A percentile compares a stretch with the other conserved stretches of the same genome.
These are phyloP conservation scores for Blastocystis sp. DNA, from an alignment of 352 stramenopile genomes.

Conservation along the genomic window DNA sequence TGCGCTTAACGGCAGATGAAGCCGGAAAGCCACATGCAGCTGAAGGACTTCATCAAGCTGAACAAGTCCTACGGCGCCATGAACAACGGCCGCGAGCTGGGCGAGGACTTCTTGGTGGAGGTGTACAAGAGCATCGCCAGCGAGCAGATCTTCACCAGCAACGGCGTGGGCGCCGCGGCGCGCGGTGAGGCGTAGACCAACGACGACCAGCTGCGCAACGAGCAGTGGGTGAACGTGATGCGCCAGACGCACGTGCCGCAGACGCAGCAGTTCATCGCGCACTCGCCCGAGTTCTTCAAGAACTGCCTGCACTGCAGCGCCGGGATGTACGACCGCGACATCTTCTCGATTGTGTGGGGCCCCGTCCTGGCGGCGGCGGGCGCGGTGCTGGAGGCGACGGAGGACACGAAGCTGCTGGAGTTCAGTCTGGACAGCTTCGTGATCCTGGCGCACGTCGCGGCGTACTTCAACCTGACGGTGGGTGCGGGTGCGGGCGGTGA, in stretches of 20 bases:
- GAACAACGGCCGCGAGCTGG: slow-evolving; percentile 89
- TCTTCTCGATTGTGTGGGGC: slow-evolving; percentile 64
- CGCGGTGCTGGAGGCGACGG: slow-evolving; percentile 46
- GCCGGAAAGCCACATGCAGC: slow-evolving; percentile 71
- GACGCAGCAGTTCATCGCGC: slow-evolving; percentile 63
- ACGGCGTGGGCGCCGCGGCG: neutral
- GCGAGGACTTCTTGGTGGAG: slow-evolving; percentile 83
- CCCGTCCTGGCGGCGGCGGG: slow-evolving; percentile 20
- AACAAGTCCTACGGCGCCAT: slow-evolving; percentile 89
- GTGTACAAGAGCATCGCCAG: slow-evolving; percentile 79
- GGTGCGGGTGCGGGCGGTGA: neutral
- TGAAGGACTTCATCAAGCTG: slow-evolving; percentile 77
- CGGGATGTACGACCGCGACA: slow-evolving; percentile 67
- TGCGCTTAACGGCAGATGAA: slow-evolving; percentile 53
- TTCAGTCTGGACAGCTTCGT: slow-evolving; percentile 59
- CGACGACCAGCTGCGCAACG: slow-evolving; percentile 55
- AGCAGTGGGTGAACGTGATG: slow-evolving; percentile 69
- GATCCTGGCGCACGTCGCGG: slow-evolving; percentile 29
- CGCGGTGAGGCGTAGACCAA: neutral
- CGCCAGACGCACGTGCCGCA: slow-evolving; percentile 25
- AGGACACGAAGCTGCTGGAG: slow-evolving; percentile 36
- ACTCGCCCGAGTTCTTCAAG: slow-evolving; percentile 55
- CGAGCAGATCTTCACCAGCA: slow-evolving; percentile 69
- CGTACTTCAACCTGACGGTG: slow-evolving; percentile 58
- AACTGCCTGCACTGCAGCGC: slow-evolving; percentile 38